These are phyloP conservation scores for Geotrichum siamense DNA, from an alignment of 1,139 yeast species.

Conservation along the genomic window DNA sequence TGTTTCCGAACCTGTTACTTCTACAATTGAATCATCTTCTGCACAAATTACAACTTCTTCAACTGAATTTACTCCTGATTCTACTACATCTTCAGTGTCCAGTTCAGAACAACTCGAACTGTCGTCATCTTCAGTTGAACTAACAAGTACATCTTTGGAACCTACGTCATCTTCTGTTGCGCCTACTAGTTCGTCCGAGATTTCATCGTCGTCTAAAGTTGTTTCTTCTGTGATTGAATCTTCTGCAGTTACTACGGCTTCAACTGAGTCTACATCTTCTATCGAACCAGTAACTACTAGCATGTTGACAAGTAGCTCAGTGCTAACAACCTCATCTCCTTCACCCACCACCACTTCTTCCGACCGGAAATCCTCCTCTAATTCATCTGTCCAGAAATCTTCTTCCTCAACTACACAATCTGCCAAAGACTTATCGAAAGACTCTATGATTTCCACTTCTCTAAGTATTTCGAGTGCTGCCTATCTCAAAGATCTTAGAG, in stretches of 20 bases:
- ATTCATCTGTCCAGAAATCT: not conserved
- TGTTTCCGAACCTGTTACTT: not conserved
- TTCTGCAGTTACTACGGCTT: not conserved
- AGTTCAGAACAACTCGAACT: not conserved
- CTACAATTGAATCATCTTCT: not conserved
- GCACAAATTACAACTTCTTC: not conserved
- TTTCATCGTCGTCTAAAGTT: not conserved
- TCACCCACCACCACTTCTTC: not conserved
- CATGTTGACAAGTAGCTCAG: too few relatives aligned
- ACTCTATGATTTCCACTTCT: conserved; percentile 2
- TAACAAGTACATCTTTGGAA: not conserved
- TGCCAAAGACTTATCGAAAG: not conserved
- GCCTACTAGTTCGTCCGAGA: not conserved
- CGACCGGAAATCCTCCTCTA: not conserved
- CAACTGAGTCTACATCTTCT: not conserved
- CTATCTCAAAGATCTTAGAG: not conserved
- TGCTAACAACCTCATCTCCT: not conserved
- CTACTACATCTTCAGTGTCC: not conserved
- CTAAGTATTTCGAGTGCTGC: not conserved
- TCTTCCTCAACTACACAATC: not conserved
- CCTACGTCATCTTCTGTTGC: not conserved
- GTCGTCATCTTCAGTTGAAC: not conserved
- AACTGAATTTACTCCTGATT: not conserved
- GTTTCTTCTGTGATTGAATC: not conserved
- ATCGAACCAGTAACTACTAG: not conserved